These are phyloP conservation scores for Penicillium sp. DNA, from an alignment of 2,329 filamentous ascomycete species.

Conservation along the genomic window DNA sequence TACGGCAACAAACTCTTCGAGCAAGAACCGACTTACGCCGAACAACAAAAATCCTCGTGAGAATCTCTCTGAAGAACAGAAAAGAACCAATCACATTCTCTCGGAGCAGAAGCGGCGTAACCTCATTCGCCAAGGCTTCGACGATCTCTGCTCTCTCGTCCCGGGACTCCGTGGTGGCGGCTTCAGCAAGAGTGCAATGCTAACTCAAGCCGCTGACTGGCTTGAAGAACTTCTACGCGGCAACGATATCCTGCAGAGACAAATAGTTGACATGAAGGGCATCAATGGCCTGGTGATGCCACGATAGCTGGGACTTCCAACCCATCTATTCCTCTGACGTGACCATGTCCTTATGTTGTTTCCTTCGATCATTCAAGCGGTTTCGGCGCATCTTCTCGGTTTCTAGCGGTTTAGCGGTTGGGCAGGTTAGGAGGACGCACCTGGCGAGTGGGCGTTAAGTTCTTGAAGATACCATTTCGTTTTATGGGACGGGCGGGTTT, in stretches of 20 bases:
- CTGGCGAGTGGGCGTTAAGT: constrained; percentile 28
- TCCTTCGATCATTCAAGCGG: constrained; percentile 8
- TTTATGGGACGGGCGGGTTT: constrained; percentile 6
- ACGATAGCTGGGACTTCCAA: constrained; percentile 27
- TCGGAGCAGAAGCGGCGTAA: constrained; percentile 87
- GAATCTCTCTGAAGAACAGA: constrained; percentile 76
- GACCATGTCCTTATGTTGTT: constrained; percentile 24
- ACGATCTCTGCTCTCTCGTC: constrained; percentile 76
- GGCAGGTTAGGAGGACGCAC: constrained; percentile 9
- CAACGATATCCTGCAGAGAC: constrained; percentile 65
- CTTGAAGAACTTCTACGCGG: constrained; percentile 72
- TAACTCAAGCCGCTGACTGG: constrained; percentile 76
- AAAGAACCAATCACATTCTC: constrained; percentile 82
- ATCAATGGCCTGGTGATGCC: constrained; percentile 43
- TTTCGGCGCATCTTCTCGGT: constrained; percentile 9
- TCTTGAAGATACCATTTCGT: constrained; percentile 25
- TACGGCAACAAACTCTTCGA: constrained; percentile 36
- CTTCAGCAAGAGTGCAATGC: constrained; percentile 80
- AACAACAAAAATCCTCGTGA: constrained; percentile 51
- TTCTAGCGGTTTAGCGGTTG: constrained; percentile 31
- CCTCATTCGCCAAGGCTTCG: constrained; percentile 79
- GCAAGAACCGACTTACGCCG: constrained; percentile 37
- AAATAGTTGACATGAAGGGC: constrained; percentile 54
- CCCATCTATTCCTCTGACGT: constrained; percentile 15
- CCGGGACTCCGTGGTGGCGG: constrained; percentile 74